phyloP scores from a whole-genome alignment of 208 protist species.

The Leishmania martiniquensis region DNA sequence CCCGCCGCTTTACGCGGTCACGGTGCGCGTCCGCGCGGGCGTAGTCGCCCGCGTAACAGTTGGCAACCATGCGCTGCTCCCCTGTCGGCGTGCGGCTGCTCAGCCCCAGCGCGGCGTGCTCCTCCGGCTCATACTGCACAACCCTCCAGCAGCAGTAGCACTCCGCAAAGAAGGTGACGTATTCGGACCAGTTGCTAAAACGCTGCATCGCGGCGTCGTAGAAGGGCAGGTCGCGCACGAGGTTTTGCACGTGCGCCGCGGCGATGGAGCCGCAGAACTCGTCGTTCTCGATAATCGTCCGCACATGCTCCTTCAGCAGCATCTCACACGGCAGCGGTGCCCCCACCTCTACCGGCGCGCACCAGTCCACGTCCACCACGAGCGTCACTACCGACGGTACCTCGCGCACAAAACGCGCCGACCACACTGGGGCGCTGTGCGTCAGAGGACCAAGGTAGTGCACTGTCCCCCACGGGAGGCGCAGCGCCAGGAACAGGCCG shows the following conservation, averaged over 20 bases:
- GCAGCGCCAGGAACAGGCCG: constrained; percentile 23
- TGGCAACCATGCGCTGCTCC: constrained; percentile 63
- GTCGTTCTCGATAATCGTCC: constrained; percentile 71
- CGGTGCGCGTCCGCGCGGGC: constrained; percentile 42
- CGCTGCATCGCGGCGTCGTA: constrained; percentile 51
- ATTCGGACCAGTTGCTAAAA: constrained; percentile 64
- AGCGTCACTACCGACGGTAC: constrained; percentile 41
- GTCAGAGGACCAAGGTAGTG: constrained; percentile 46
- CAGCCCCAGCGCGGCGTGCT: constrained; percentile 46
- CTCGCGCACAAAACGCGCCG: constrained; percentile 44
- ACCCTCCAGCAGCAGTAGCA: constrained; percentile 52
- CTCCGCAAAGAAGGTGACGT: constrained; percentile 41
- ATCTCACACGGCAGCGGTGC: constrained; percentile 59
- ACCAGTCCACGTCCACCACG: constrained; percentile 40
- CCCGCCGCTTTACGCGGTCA: constrained; percentile 44
- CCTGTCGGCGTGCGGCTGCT: constrained; percentile 44
- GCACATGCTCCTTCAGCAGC: constrained; percentile 72
- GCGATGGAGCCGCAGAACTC: constrained; percentile 67
- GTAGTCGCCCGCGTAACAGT: constrained; percentile 36
- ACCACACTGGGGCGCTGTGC: constrained; percentile 25
- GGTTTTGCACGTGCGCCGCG: constrained; percentile 72
- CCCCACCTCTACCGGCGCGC: constrained; percentile 14
- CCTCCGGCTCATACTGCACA: constrained; percentile 40
- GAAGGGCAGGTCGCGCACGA: constrained; percentile 69
- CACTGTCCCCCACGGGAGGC: constrained; percentile 34